These are phyloP conservation scores for Fusarium veterinarium DNA, from an alignment of 2,329 filamentous ascomycete genomes.

Conservation along the genomic window DNA sequence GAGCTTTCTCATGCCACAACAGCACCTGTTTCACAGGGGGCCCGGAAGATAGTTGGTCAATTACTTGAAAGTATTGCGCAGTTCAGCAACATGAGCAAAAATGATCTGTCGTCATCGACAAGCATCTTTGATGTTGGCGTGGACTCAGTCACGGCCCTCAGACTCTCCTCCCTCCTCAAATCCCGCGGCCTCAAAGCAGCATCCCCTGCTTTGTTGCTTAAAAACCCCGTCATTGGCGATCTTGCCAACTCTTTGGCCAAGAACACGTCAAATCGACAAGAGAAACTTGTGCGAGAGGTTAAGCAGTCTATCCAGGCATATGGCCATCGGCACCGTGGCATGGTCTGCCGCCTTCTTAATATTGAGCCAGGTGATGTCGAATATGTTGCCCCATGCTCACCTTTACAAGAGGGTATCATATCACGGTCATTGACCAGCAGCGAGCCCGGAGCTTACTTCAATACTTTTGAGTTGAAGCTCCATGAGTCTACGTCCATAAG, in stretches of 20 bases:
- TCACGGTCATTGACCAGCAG: conserved; percentile 71
- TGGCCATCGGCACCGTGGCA: conserved; percentile 68
- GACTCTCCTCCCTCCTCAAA: conserved; percentile 73
- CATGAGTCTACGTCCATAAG: conserved; percentile 55
- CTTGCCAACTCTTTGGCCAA: conserved; percentile 55
- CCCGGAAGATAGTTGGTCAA: conserved; percentile 54
- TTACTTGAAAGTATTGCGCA: conserved; percentile 66
- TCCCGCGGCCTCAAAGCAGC: conserved; percentile 69
- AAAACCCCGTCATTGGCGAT: conserved; percentile 63
- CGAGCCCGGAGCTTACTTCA: conserved; percentile 76
- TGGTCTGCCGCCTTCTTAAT: conserved; percentile 64
- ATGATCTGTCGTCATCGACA: conserved; percentile 62
- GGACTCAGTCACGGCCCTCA: conserved; percentile 86
- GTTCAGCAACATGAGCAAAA: conserved; percentile 59
- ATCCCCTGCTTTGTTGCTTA: conserved; percentile 75
- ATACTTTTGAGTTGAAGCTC: conserved; percentile 74
- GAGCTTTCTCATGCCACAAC: conserved; percentile 55
- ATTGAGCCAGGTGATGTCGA: conserved; percentile 69
- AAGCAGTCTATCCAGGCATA: conserved; percentile 73
- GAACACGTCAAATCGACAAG: conserved; percentile 9
- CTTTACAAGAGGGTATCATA: conserved; percentile 88
- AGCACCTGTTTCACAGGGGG: conserved; percentile 45
- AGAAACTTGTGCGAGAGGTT: conserved; percentile 56
- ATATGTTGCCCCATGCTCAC: conserved; percentile 82
- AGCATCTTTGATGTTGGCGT: conserved; percentile 89